phyloP scores from a whole-genome alignment of 768 basidiomycete species.

The Udeniomyces megalosporus region DNA sequence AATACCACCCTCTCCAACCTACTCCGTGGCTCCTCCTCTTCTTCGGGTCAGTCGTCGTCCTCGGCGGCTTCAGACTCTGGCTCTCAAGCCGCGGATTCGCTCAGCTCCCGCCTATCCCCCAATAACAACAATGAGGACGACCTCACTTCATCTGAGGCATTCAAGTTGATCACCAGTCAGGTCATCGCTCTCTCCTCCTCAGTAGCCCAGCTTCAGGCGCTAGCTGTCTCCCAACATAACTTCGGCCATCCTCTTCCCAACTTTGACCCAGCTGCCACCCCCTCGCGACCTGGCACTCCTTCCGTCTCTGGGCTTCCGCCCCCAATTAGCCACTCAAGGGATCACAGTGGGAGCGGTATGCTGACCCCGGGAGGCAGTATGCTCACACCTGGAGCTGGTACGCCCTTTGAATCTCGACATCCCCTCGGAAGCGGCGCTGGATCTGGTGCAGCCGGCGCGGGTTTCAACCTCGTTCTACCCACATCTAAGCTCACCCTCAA shows the following conservation, averaged over 20 bases:
- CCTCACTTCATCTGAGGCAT: not conserved
- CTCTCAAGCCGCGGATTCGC: not conserved
- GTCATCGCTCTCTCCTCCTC: constrained; percentile 14
- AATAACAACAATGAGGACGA: not conserved
- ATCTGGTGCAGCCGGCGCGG: not conserved
- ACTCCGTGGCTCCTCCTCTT: not conserved
- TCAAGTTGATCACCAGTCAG: constrained; percentile 9
- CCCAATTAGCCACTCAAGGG: too few species aligned
- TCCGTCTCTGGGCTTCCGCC: too few species aligned
- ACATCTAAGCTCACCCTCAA: not conserved
- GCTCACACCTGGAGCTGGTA: too few species aligned
- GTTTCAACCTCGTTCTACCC: constrained; percentile 2
- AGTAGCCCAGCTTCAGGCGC: constrained; percentile 11
- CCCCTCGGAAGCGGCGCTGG: not conserved
- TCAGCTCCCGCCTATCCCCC: not conserved
- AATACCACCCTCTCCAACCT: constrained; percentile 3
- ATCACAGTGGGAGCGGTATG: too few species aligned
- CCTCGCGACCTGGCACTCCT: too few species aligned
- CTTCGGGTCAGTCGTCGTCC: not conserved
- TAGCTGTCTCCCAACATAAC: constrained; percentile 3
- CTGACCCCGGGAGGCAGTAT: too few species aligned
- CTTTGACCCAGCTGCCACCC: too few species aligned
- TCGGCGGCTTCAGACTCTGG: not conserved
- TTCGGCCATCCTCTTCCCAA: too few species aligned
- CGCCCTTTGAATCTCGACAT: too few species aligned